phyloP scores from a whole-genome alignment of 2,329 filamentous ascomycete genomes.

The Alternaria novae-zelandiae region DNA sequence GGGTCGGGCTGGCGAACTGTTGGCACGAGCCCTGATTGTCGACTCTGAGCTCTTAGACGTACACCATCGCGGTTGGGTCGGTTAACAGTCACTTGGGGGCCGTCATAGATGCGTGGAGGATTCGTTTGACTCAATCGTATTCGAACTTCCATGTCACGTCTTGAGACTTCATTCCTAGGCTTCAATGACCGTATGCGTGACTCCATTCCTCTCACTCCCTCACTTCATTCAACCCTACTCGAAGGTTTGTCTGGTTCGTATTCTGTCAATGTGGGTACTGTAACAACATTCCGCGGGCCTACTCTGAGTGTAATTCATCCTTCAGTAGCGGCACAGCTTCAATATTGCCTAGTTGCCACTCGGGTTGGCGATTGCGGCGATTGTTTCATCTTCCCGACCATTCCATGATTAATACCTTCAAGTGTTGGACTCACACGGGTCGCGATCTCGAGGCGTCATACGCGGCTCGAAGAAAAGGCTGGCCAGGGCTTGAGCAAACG shows the following conservation, averaged over 20 bases:
- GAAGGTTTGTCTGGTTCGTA: background rate
- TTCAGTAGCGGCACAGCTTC: background rate
- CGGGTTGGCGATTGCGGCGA: background rate
- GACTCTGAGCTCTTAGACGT: background rate
- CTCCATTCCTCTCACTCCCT: background rate
- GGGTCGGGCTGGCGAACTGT: background rate
- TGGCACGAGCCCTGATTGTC: background rate
- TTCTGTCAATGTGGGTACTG: background rate
- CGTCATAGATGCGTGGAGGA: background rate
- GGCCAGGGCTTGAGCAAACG: constrained; percentile 14
- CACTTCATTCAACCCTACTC: background rate
- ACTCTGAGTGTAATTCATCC: background rate
- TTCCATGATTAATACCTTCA: background rate
- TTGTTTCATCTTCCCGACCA: constrained; percentile 5
- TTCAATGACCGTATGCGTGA: background rate
- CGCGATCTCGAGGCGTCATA: background rate
- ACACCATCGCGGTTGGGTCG: background rate
- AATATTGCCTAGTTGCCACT: background rate
- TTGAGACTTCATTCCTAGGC: background rate
- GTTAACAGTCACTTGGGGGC: background rate
- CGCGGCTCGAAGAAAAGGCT: constrained; percentile 2
- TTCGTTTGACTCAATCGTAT: background rate
- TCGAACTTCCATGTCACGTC: background rate
- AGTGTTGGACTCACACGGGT: background rate
- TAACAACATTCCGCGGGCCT: background rate